A percentile compares a stretch with the other conserved stretches of the same genome.
These are phyloP conservation scores for Canariomyces notabilis DNA, from an alignment of 2,329 filamentous ascomycete genomes.

Conservation along the genomic window DNA sequence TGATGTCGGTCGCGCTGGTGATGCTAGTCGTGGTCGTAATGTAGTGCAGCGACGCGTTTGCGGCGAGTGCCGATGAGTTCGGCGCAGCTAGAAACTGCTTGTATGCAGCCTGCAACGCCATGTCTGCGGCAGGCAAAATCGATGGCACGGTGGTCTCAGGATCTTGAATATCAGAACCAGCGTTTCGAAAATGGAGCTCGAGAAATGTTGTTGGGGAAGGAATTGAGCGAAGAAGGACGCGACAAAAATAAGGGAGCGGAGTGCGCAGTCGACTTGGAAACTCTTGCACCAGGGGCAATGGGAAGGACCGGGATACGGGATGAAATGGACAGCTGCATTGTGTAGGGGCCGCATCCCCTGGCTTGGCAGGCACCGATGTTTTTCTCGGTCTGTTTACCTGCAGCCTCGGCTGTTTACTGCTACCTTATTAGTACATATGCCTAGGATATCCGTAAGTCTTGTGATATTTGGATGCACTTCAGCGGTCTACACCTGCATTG, in stretches of 20 bases:
- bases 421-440: no score
- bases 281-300: not conserved
- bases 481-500: no score
- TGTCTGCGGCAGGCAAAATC: slow-evolving; percentile 23
- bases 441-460: no score
- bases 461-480: no score
- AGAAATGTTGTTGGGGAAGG: not conserved
- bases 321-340: slow-evolving; percentile 22
- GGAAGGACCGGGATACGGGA: slow-evolving; percentile 14
- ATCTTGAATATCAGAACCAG: not conserved
- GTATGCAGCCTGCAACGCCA: slow-evolving; percentile 55
- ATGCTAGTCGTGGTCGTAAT: slow-evolving; percentile 80
- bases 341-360: slow-evolving; percentile 16
- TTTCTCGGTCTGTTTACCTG: slow-evolving; percentile 11
- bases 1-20: slow-evolving; percentile 65
- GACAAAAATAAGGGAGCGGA: slow-evolving; percentile 12
- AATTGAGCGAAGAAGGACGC: slow-evolving; percentile 5
- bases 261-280: no score
- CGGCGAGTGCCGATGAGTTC: slow-evolving; percentile 56
- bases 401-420: not conserved
- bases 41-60: slow-evolving; percentile 73
- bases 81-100: slow-evolving; percentile 67
- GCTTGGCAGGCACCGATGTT: slow-evolving; percentile 18
- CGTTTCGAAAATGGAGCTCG: not conserved
- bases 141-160: not conserved